phyloP scores from a whole-genome alignment of 176 grass and related monocot genomes.

The Microstegium vimineum region DNA sequence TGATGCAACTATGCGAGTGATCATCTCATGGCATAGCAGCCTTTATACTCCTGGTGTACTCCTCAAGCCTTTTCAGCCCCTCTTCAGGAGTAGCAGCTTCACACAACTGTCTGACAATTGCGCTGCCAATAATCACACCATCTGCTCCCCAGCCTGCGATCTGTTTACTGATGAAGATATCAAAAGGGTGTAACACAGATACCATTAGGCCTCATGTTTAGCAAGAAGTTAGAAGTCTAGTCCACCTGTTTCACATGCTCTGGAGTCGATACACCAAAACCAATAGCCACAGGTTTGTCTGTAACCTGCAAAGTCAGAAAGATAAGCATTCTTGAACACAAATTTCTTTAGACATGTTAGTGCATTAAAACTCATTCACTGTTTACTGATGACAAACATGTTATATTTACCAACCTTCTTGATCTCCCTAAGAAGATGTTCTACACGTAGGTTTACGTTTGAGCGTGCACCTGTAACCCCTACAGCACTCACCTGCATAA shows the following conservation, averaged over 20 bases:
- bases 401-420: conserved; percentile 55
- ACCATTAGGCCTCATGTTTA: background rate
- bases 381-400: background rate
- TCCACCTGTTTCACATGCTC: conserved; percentile 89
- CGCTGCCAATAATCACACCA: conserved; percentile 91
- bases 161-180: conserved; percentile 26
- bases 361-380: background rate
- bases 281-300: conserved; percentile 82
- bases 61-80: conserved; percentile 66
- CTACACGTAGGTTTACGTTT: conserved; percentile 62
- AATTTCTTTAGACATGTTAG: background rate
- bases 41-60: conserved; percentile 70
- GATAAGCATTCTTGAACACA: background rate
- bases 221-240: background rate
- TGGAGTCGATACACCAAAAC: conserved; percentile 84
- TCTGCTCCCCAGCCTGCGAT: conserved; percentile 87
- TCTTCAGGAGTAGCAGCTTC: conserved; percentile 74
- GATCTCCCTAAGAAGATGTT: conserved; percentile 80
- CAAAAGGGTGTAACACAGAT: background rate
- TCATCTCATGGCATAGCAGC: conserved; percentile 55
- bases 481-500: conserved; percentile 68
- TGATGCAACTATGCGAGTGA: background rate
- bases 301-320: conserved; percentile 50
- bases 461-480: conserved; percentile 86
- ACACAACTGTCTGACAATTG: conserved; percentile 76